Conservation (phyloP, 257 asterid genomes). For the Ehretia macrophylla region DNA sequence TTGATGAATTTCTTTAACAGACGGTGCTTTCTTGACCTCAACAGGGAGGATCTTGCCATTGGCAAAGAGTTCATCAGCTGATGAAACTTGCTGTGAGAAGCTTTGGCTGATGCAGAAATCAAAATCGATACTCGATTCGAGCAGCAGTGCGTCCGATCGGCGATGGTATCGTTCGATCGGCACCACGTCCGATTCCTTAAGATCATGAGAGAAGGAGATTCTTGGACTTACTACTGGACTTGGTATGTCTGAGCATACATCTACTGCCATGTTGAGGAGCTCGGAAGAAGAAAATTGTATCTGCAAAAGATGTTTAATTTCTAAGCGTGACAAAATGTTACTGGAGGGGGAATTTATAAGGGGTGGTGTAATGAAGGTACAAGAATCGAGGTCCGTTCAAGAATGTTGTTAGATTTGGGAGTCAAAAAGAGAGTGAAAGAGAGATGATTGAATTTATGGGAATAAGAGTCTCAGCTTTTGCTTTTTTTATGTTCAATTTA, state of each 20-base stretch:
- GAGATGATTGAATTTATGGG: constrained; percentile 24
- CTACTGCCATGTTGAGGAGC: constrained; percentile 51
- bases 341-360: constrained; percentile 2
- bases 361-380: background rate
- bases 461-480: constrained; percentile 42
- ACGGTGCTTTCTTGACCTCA: constrained; percentile 35
- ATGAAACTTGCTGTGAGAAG: constrained; percentile 33
- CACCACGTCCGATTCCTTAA: constrained; percentile 38
- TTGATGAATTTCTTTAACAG: constrained; percentile 6
- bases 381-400: constrained; percentile 9
- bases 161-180: constrained; percentile 32
- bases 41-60: constrained; percentile 77
- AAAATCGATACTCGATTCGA: constrained; percentile 57
- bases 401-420: constrained; percentile 21
- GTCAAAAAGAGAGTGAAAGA: constrained; percentile 44
- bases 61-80: constrained; percentile 85
- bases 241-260: constrained; percentile 49
- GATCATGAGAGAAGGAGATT: constrained; percentile 74
- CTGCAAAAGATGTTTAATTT: constrained; percentile 1
- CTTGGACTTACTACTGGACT: constrained; percentile 54
- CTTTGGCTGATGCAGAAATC: constrained; percentile 41
- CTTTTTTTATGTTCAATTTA: constrained; percentile 21
- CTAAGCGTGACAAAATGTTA: background rate
- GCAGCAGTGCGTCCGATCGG: constrained; percentile 34
- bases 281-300: background rate